Evolutionary conservation across 768 basidiomycete genomes (phyloP).

Genomic region (Mrakia blollopis): DNA sequence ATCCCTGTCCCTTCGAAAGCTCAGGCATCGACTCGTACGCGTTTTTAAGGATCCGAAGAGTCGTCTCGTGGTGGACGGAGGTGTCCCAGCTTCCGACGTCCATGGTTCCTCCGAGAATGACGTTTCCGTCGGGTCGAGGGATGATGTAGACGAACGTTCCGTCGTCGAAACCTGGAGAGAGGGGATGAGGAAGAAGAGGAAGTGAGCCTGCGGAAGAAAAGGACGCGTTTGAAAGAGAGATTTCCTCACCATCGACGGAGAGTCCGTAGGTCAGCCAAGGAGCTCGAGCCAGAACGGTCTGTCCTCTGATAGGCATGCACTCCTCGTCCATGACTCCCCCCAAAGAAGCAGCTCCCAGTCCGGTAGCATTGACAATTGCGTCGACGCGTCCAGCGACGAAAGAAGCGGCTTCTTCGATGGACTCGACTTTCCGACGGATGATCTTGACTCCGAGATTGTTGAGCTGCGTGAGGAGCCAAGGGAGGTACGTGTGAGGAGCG

Average conservation of each 20-base stretch:
- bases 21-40: slow-evolving; percentile 46
- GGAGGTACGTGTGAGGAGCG: slow-evolving; percentile 48
- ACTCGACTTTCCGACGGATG: slow-evolving; percentile 47
- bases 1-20: slow-evolving; percentile 42
- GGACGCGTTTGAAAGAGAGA: neutral
- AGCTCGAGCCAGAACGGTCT: slow-evolving; percentile 70
- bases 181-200: neutral
- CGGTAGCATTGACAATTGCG: slow-evolving; percentile 57
- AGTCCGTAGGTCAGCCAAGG: slow-evolving; percentile 54
- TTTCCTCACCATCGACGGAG: slow-evolving; percentile 2
- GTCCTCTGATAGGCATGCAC: slow-evolving; percentile 74
- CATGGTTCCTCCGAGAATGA: slow-evolving; percentile 59
- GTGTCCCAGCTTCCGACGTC: slow-evolving; percentile 53
- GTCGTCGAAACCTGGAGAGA: slow-evolving; percentile 19
- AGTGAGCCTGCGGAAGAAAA: neutral
- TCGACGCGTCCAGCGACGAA: slow-evolving; percentile 42
- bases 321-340: slow-evolving; percentile 74
- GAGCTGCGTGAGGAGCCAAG: slow-evolving; percentile 51
- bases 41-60: slow-evolving; percentile 50
- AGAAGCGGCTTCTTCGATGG: slow-evolving; percentile 52
- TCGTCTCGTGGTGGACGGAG: slow-evolving; percentile 49
- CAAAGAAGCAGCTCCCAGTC: slow-evolving; percentile 62
- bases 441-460: slow-evolving; percentile 49
- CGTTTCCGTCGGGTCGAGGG: slow-evolving; percentile 54
- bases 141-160: slow-evolving; percentile 54